Evolutionary conservation across 352 stramenopile species (phyloP).

Genomic region (Phytophthora citrophthora): DNA sequence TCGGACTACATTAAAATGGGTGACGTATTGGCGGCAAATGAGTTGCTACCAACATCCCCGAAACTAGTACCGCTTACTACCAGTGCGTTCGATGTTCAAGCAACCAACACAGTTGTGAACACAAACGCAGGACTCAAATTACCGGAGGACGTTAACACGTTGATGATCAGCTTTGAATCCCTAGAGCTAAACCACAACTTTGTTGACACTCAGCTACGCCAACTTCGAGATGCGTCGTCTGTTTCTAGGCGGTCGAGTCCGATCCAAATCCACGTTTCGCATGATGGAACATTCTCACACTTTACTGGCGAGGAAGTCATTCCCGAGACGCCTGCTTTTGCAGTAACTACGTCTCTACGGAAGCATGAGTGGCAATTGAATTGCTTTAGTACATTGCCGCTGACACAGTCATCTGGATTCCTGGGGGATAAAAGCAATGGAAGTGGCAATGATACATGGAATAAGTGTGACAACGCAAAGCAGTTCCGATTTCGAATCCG

Average conservation of each 20-base stretch:
- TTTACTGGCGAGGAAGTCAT: neutral
- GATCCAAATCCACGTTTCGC: conserved; percentile 51
- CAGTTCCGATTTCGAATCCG: conserved; percentile 33
- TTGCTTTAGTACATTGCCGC: conserved; percentile 42
- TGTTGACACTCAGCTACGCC: conserved; percentile 41
- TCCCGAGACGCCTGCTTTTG: conserved; percentile 30
- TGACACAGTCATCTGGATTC: conserved; percentile 3
- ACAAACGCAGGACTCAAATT: neutral
- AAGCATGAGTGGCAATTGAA: conserved; percentile 50
- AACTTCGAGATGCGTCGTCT: conserved; percentile 54
- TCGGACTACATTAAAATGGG: too few relatives aligned
- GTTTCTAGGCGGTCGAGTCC: conserved; percentile 58
- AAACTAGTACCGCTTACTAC: too few relatives aligned
- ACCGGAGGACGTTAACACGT: neutral
- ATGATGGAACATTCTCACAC: conserved; percentile 36
- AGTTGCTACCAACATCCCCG: too few relatives aligned
- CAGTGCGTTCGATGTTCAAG: neutral
- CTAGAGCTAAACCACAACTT: conserved; percentile 49
- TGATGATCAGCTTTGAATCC: conserved; percentile 55
- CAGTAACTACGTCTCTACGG: conserved; percentile 54
- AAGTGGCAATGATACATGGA: neutral
- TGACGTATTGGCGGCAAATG: too few relatives aligned
- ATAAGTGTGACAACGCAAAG: neutral
- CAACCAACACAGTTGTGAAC: neutral
- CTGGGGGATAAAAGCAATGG: neutral